These are phyloP conservation scores for Agapanthus africanus DNA, from an alignment of 106 monocot genomes.

Conservation along the genomic window DNA sequence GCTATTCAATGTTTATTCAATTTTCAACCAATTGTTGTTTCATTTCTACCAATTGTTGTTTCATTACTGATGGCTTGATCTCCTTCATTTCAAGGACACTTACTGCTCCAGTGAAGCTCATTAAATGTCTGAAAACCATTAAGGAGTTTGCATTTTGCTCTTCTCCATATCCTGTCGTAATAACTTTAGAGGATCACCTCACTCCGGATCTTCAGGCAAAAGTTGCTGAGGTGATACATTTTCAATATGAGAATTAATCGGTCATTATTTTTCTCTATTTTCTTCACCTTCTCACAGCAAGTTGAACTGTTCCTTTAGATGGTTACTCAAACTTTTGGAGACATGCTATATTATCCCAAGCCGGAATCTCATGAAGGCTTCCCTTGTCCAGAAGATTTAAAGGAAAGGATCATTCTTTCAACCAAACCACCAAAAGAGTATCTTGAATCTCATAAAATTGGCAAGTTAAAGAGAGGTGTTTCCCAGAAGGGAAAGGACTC, in stretches of 20 bases:
- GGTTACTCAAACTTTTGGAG: constrained; percentile 54
- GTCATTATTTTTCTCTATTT: not conserved
- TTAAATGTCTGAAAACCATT: constrained; percentile 65
- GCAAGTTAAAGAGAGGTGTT: constrained; percentile 22
- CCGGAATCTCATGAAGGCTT: constrained; percentile 26
- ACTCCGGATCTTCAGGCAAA: constrained; percentile 73
- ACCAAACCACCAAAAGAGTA: constrained; percentile 63
- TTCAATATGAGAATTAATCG: constrained; percentile 2
- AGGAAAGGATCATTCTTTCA: constrained; percentile 40
- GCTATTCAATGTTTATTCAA: too few relatives aligned
- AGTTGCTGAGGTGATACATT: constrained; percentile 54
- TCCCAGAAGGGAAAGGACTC: constrained; percentile 19
- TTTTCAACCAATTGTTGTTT: too few relatives aligned
- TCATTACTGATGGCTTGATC: not conserved
- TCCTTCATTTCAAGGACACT: constrained; percentile 39
- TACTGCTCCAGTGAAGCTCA: constrained; percentile 51
- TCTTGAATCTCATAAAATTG: constrained; percentile 32
- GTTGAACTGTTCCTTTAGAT: constrained; percentile 32
- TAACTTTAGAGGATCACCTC: constrained; percentile 79
- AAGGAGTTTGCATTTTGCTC: constrained; percentile 52
- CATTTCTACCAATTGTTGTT: not conserved
- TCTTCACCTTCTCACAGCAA: not conserved
- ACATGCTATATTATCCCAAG: constrained; percentile 33
- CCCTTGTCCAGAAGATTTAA: constrained; percentile 46
- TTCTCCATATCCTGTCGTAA: constrained; percentile 51